Percentiles rank a stretch among this genome's conserved stretches.
Conservation (phyloP, 163 green algal genomes). For the Chlamydomonas reinhardtii region DNA sequence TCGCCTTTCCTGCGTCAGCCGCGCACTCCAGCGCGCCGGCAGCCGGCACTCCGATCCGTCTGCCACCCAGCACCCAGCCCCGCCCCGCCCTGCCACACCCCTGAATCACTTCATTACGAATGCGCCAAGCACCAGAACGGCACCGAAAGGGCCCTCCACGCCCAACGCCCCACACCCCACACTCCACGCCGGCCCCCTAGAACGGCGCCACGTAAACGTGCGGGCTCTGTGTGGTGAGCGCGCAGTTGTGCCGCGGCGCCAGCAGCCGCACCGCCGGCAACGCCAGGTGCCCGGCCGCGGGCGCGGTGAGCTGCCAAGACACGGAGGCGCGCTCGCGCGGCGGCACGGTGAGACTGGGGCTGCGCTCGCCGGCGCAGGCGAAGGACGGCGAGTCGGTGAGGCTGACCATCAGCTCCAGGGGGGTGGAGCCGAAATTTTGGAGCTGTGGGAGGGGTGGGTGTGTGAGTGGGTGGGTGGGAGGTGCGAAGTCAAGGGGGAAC, state of each 20-base stretch:
- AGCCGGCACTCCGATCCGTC: too few species aligned
- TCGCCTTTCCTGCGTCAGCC: too few species aligned
- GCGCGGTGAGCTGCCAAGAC: slow-evolving; percentile 19
- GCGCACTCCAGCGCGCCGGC: too few species aligned
- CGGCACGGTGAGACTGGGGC: slow-evolving; percentile 13
- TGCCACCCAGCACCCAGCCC: too few species aligned
- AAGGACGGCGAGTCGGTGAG: slow-evolving; percentile 55
- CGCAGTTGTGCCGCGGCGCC: slow-evolving; percentile 50
- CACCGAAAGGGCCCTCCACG: too few species aligned
- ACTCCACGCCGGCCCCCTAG: background rate
- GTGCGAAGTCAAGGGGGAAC: too few species aligned
- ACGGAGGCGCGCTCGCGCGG: slow-evolving; percentile 17
- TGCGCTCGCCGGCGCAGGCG: slow-evolving; percentile 41
- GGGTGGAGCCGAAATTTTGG: slow-evolving; percentile 37
- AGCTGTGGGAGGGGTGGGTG: slow-evolving; percentile 20
- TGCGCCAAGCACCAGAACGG: too few species aligned
- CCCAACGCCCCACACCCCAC: slow-evolving; percentile 41
- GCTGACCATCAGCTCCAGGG: slow-evolving; percentile 50
- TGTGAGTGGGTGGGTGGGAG: too few species aligned
- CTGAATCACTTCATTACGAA: too few species aligned
- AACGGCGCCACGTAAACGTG: slow-evolving; percentile 52
- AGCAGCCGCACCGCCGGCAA: slow-evolving; percentile 49
- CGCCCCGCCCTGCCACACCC: too few species aligned
- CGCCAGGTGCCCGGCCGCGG: slow-evolving; percentile 17
- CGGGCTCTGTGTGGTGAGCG: slow-evolving; percentile 50